Evolutionary conservation across 192 early-diverging fungal species (phyloP).

Genomic region (Linnemannia hyalina): DNA sequence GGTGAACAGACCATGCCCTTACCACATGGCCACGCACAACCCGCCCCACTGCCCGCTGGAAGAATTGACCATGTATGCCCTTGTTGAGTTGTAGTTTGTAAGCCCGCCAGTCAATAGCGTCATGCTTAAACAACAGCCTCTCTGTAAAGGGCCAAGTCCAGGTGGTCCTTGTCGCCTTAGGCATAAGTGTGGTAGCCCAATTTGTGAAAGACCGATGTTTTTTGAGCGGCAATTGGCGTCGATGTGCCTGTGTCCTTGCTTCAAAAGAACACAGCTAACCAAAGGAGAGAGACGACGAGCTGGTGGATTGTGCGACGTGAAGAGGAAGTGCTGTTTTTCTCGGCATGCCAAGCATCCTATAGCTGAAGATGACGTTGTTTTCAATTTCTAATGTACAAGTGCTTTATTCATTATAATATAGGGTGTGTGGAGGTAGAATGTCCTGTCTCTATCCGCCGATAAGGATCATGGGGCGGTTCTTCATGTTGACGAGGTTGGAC

Average conservation of each 20-base stretch:
- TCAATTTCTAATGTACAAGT: background rate
- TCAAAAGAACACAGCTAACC: too few relatives aligned
- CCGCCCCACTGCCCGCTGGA: background rate
- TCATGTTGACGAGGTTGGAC: constrained; percentile 82
- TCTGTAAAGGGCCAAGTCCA: background rate
- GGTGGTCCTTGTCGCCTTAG: background rate
- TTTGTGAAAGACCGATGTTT: too few relatives aligned
- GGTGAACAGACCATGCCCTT: background rate
- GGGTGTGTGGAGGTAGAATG: background rate
- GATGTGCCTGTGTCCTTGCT: too few relatives aligned
- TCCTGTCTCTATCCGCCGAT: constrained; percentile 83
- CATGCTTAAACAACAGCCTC: background rate
- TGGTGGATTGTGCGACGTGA: too few relatives aligned
- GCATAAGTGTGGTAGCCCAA: background rate
- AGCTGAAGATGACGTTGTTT: background rate
- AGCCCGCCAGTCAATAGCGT: background rate
- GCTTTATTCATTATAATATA: background rate
- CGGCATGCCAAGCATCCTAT: background rate
- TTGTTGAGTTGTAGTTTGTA: background rate
- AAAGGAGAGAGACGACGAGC: background rate
- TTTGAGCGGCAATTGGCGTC: too few relatives aligned
- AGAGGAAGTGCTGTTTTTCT: background rate
- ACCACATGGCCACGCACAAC: background rate
- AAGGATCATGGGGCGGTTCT: constrained; percentile 95
- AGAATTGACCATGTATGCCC: background rate